Base-by-base conservation (phyloP, 1,284 basidiomycete species). In the Waitea zeae region DNA sequence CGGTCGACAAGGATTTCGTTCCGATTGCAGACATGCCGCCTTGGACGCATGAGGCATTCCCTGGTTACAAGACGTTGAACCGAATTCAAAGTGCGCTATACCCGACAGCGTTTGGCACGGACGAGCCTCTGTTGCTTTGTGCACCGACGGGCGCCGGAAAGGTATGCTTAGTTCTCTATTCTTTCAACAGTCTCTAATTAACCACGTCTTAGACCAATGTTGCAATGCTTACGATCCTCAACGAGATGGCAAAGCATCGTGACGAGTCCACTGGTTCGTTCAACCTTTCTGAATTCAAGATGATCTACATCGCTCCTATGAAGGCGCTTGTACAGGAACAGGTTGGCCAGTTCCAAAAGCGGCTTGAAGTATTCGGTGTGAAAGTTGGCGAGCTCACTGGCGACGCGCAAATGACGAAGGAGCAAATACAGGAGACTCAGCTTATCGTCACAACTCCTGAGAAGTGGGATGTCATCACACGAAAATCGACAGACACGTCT, bases 371-470 rank as follows among this genome's bases (percentile, higher is more conserved):
- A 1, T 93, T 78, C 49, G 87, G 82, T 33, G 70, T 98, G 57
- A 81, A 75, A 43, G 84, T 98, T 37, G 88, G 87, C 28, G 93
- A 99, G 53, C 67, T 99, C 36, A 99, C 95, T 0, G 95, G 95
- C 30, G 95, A 99, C 56, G 76, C 84, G 28, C 93, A 97, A 64
- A 81, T 98, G 69, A 98, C 93, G 39, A 99, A 98, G 57, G 79
- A 89, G 43, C 93, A 98, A 54, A 97, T 98, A 40, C 61, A 89
- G 3, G 88, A 95, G 53, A 97, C 95, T 0, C 93, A 98, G 52
- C 88, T 99, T 49, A 97, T 99, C 52, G 92, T 98, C 43, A 97
- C 93, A 0, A 98, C 95, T 0, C 95, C 95, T 0, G 95, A 99
- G 59, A 98, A 99, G 56, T 98, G 90, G 89, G 95, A 98, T 48